Percentiles rank a stretch among this genome's conserved stretches.
phyloP scores from a whole-genome alignment of 192 early-diverging fungal genomes.

The Paraglomus brasilianum region DNA sequence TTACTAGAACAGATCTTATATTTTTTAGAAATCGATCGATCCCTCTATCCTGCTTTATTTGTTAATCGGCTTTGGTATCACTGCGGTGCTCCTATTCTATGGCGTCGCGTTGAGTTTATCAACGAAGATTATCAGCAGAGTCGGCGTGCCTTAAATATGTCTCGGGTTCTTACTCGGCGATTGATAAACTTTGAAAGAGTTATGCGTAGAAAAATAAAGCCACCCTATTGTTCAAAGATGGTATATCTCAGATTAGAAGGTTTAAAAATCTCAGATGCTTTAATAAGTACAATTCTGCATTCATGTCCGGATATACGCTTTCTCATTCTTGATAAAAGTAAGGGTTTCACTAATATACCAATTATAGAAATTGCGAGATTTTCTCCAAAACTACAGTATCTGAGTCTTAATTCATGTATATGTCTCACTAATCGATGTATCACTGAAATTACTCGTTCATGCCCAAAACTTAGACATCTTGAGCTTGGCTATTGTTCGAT shows the following conservation, averaged over 20 bases:
- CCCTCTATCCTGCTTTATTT: slow-evolving; percentile 25
- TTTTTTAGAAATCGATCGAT: slow-evolving; percentile 26
- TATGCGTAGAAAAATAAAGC: slow-evolving; percentile 12
- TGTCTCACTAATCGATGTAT: slow-evolving; percentile 22
- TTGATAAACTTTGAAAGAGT: not conserved
- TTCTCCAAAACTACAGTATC: not conserved
- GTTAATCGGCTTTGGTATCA: slow-evolving; percentile 26
- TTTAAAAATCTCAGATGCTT: slow-evolving; percentile 25
- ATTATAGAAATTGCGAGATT: slow-evolving; percentile 22
- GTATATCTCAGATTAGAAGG: slow-evolving; percentile 14
- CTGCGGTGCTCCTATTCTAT: slow-evolving; percentile 22
- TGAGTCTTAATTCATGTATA: slow-evolving; percentile 20
- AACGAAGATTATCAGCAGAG: slow-evolving; percentile 20
- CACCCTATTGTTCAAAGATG: slow-evolving; percentile 1
- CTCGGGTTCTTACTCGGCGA: slow-evolving; percentile 13
- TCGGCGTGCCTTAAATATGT: not conserved
- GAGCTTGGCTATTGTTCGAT: slow-evolving; percentile 8
- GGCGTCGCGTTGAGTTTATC: slow-evolving; percentile 24
- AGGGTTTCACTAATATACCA: slow-evolving; percentile 22
- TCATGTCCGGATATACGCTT: slow-evolving; percentile 24
- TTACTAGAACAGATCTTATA: slow-evolving; percentile 29
- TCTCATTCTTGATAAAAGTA: slow-evolving; percentile 27
- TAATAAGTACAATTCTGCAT: slow-evolving; percentile 24
- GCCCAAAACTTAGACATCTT: slow-evolving; percentile 20
- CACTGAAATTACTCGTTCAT: not conserved